phyloP scores from a whole-genome alignment of 2,329 filamentous ascomycete species.

The Dothideomycetes sp. region DNA sequence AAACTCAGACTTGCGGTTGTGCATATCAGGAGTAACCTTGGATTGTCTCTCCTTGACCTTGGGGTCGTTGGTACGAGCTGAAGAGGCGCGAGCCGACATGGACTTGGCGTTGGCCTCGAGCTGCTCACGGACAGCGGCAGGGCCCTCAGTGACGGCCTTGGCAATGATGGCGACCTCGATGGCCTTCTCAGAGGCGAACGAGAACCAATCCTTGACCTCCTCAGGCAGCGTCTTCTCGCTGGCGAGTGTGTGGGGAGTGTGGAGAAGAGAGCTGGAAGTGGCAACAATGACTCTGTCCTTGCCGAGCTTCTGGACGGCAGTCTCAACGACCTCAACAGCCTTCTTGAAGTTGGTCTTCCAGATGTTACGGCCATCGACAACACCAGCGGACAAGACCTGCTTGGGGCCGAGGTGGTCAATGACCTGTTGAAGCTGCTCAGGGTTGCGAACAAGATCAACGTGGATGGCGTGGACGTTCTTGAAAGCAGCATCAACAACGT shows the following conservation, averaged over 20 bases:
- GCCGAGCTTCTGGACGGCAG: constrained; percentile 87
- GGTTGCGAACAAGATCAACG: constrained; percentile 94
- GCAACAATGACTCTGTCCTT: constrained; percentile 96
- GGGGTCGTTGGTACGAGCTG: constrained; percentile 92
- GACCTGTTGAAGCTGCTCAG: constrained; percentile 89
- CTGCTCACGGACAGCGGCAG: constrained; percentile 73
- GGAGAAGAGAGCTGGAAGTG: constrained; percentile 93
- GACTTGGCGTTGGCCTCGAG: constrained; percentile 97
- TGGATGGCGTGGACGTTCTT: constrained; percentile 74
- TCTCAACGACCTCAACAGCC: constrained; percentile 83
- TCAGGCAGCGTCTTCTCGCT: constrained; percentile 97
- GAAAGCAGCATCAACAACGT: constrained; percentile 63
- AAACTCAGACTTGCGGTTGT: constrained; percentile 91
- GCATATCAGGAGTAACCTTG: constrained; percentile 72
- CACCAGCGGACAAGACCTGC: constrained; percentile 87
- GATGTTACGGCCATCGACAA: constrained; percentile 98
- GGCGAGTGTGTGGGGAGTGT: constrained; percentile 94
- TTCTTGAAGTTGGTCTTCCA: constrained; percentile 99
- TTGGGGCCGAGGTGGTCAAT: constrained; percentile 73
- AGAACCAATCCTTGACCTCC: constrained; percentile 97
- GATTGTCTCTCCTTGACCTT: constrained; percentile 94
- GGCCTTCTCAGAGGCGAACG: constrained; percentile 92
- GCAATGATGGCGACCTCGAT: constrained; percentile 84
- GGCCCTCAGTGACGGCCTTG: constrained; percentile 92
- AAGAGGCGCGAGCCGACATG: constrained; percentile 80